Evolutionary conservation across 768 basidiomycete genomes (phyloP).

Genomic region (Auricularia sp.): DNA sequence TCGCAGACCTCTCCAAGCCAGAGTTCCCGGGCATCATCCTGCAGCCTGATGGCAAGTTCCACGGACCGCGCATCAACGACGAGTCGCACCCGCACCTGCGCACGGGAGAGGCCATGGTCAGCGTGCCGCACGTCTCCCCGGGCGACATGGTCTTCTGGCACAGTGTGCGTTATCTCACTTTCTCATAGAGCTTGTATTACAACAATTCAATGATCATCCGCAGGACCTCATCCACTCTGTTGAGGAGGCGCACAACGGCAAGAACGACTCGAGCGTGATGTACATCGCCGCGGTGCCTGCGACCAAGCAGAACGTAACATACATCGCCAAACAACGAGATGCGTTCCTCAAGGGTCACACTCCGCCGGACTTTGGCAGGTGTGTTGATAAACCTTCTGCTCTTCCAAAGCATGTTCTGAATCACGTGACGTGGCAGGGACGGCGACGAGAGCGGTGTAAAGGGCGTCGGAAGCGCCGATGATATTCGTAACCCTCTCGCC

Average conservation of each 20-base stretch:
- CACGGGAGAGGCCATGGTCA: constrained; percentile 54
- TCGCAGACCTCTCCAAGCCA: constrained; percentile 34
- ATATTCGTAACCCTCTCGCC: constrained; percentile 19
- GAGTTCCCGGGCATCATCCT: constrained; percentile 45
- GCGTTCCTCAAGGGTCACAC: constrained; percentile 49
- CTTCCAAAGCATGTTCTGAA: too few relatives aligned
- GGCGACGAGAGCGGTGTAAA: constrained; percentile 30
- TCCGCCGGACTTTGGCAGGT: constrained; percentile 59
- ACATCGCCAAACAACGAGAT: constrained; percentile 52
- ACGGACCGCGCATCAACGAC: constrained; percentile 32
- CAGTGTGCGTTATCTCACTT: background rate
- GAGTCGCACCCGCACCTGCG: constrained; percentile 57
- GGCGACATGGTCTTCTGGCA: constrained; percentile 80
- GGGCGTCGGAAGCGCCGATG: constrained; percentile 31
- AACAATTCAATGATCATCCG: too few relatives aligned
- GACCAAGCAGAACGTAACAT: constrained; percentile 50
- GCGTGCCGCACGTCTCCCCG: constrained; percentile 56
- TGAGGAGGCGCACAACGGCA: constrained; percentile 44
- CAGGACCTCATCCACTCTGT: constrained; percentile 46
- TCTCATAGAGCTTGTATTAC: too few relatives aligned
- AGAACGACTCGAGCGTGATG: constrained; percentile 38
- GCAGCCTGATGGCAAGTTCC: constrained; percentile 3
- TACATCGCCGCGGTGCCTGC: constrained; percentile 68
- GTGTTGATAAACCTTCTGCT: too few relatives aligned
- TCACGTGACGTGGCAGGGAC: constrained; percentile 17